Base-by-base conservation (phyloP, 345 rosid genomes). In the Salix udensis region DNA sequence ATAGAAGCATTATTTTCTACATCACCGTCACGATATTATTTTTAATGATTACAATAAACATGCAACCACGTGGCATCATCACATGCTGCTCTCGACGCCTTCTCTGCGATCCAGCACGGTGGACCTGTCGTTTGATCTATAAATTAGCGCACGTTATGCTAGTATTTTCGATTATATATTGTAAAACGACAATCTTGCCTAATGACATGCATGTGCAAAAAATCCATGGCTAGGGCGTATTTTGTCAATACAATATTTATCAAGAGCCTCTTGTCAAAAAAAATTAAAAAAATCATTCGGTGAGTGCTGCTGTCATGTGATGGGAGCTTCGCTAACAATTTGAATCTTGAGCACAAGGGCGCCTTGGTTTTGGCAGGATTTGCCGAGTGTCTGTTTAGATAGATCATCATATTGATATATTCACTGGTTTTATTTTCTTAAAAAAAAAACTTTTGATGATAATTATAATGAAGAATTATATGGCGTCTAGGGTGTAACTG, bases 41-140 rank as follows among this genome's bases (percentile, higher is more conserved):
- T 34, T 21, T 30, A 18, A 19, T 2, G 4, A 70, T 39, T 44
- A 67, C 36, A 18, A 55, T 39, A 50, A 42, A 23, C 3, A 3
- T 2, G 31, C 28, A 3, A 1, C 73, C 87, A 80, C 81, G 82
- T 78, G 82, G 83, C 83, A 55, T 55, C 46, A 79, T 83, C 86
- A 79, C 84, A 76, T 83, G 82, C 37, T 73, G 76, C 65, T 40
- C 28, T 75, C 28, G 5, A 9, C 40, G 23, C 73, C 31, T 34
- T 50, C 72, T 31, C 3, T 70, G 74, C 74, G 15, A 58, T 69
- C 79, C 86, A 76, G 70, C 6, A 34, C 36, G 36, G 36, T 4
- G 37, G 37, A 36, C 62, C 10, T 58, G 62, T 58, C 62, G 62
- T 23, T 5, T 58, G 28, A n/a, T 9, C 5, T 58, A 9, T 1